Base-by-base conservation (phyloP, 2,329 filamentous ascomycete genomes). In the Penicillium sp. region DNA sequence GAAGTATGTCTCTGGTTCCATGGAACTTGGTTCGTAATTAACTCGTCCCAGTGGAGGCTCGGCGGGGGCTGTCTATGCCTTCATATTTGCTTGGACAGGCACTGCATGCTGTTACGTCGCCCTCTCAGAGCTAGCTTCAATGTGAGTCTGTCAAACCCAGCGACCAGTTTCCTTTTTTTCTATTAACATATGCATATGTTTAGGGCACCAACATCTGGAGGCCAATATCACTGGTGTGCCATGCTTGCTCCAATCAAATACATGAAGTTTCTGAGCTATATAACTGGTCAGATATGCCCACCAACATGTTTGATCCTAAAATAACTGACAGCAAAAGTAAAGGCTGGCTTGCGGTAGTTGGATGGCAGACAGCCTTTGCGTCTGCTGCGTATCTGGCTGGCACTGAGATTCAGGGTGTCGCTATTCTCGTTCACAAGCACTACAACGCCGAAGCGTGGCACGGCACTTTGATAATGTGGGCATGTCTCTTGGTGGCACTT, bases 191-290 rank as follows among this genome's bases (percentile, higher is more conserved):
- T 13, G 23, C 23, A 23, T 23, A 23, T 13, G 7, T 19, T 14
- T 7, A 44, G 42, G 42, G 42, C 42, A 23, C 42, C 42, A 11
- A 44, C 49, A 0, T 45, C 49, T 4, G 49, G 49, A n/a, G 49
- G 49, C 4, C 41, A 51, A 23, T 51, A 51, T 18, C 49, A 51
- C 35, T 51, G 41, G 41, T 40, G 34, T 13, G 49, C 49, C n/a
- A 51, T 51, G 49, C 49, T 51, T n/a, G 41, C 49, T 14, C 49
- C 49, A 26, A 39, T 13, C 10, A 18, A 41, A 8, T 45, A 13
- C 27, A 39, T 40, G 41, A 51, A 46, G 18, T 51, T 46, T 19
- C 29, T 45, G 2, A 51, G 49, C 34, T 51, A 51, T 13, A 40
- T 51, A n/a, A 51, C 49, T 4, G 49, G 49, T 51, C 14, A 13